Conservation (phyloP, 495 filamentous ascomycete species). For the Neurospora sp. region DNA sequence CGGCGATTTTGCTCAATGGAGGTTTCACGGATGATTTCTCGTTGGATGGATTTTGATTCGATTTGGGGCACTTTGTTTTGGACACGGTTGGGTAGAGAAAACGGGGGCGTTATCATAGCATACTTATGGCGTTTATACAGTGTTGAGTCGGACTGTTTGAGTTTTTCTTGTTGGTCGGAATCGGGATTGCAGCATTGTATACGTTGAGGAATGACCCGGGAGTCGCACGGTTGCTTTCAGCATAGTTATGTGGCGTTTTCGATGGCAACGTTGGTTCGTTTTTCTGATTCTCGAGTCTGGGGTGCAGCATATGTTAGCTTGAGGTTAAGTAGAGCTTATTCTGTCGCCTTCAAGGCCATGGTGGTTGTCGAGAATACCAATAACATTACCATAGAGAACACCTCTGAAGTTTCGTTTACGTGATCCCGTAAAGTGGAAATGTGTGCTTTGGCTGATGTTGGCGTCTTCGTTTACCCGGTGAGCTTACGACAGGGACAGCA, state of each 20-base stretch:
- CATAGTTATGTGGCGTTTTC: not conserved
- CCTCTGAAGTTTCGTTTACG: not conserved
- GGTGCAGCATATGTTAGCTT: not conserved
- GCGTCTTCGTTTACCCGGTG: not conserved
- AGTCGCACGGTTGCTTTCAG: not conserved
- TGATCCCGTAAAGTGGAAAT: not conserved
- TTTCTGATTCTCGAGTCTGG: not conserved
- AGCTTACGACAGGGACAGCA: not conserved
- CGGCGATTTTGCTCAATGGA: slow-evolving; percentile 58
- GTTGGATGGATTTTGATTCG: slow-evolving; percentile 19
- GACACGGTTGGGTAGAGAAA: not conserved
- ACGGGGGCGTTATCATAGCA: not conserved
- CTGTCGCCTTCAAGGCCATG: not conserved
- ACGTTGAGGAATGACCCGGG: not conserved
- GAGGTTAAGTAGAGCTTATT: not conserved
- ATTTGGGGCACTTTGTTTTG: not conserved
- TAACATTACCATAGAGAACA: not conserved
- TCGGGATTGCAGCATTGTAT: not conserved
- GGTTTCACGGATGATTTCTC: slow-evolving; percentile 45
- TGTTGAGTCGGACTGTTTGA: not conserved
- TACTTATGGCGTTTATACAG: not conserved
- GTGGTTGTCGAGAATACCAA: not conserved
- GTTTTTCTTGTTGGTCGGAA: not conserved
- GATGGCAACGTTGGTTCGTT: not conserved
- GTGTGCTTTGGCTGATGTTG: not conserved